A percentile compares a stretch with the other conserved stretches of the same genome.
Evolutionary conservation across 2,329 filamentous ascomycete genomes (phyloP).

Genomic region (Immersiporthe knoxdaviesiana): DNA sequence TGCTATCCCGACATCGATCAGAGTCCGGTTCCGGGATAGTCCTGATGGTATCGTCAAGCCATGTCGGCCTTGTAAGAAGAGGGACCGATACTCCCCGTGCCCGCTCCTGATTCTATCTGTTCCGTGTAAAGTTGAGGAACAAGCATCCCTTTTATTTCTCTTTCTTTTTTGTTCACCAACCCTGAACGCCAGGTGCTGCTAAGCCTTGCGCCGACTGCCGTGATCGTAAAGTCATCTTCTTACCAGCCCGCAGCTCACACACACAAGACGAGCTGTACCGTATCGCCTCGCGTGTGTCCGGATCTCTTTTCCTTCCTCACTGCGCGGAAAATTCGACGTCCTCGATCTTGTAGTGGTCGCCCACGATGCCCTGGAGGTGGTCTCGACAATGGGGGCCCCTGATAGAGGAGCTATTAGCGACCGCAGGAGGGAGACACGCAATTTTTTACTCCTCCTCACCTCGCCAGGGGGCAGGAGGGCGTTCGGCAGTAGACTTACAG

Average conservation of each 20-base stretch:
- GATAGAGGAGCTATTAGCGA: constrained; percentile 10
- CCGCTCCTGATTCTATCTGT: background rate
- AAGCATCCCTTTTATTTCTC: background rate
- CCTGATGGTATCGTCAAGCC: constrained; percentile 21
- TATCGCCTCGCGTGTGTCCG: constrained; percentile 25
- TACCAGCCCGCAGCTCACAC: constrained; percentile 1
- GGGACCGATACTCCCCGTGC: constrained; percentile 25
- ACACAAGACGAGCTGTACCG: constrained; percentile 31
- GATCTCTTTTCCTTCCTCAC: constrained; percentile 34
- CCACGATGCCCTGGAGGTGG: constrained; percentile 36
- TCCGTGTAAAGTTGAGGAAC: background rate
- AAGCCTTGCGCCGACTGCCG: background rate
- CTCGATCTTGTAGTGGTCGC: constrained; percentile 48
- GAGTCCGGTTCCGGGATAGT: background rate
- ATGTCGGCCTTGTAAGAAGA: constrained; percentile 27
- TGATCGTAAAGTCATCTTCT: constrained; percentile 3
- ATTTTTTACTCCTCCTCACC: background rate
- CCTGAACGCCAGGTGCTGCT: constrained; percentile 12
- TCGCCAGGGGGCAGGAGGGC: too few relatives aligned
- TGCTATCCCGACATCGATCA: background rate
- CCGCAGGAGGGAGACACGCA: too few relatives aligned
- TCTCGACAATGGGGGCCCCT: constrained; percentile 41
- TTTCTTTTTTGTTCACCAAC: background rate
- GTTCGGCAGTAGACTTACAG: constrained; percentile 57
- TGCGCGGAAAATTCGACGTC: constrained; percentile 65